Percentiles rank a stretch among this genome's conserved stretches.
These are phyloP conservation scores for Sporothrix brasiliensis DNA, from an alignment of 2,329 filamentous ascomycete genomes.

Conservation along the genomic window DNA sequence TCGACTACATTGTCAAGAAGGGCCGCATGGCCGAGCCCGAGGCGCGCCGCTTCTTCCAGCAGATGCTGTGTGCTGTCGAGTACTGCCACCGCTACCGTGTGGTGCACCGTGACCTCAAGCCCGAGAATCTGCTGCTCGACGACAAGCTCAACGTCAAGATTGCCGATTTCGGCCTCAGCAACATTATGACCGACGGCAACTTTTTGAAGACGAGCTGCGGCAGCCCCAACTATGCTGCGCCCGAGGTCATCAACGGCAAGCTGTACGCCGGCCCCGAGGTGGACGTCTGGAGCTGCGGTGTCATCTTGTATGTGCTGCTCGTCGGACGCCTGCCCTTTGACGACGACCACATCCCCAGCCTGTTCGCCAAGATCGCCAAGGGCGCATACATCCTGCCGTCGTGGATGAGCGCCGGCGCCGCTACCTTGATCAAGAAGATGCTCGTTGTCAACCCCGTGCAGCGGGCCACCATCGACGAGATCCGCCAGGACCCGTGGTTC, in stretches of 20 bases:
- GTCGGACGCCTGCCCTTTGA: slow-evolving; percentile 90
- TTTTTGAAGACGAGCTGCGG: slow-evolving; percentile 98
- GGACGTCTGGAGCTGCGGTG: slow-evolving; percentile 96
- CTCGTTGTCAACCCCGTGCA: slow-evolving; percentile 93
- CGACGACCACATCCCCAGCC: slow-evolving; percentile 94
- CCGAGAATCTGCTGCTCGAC: slow-evolving; percentile 93
- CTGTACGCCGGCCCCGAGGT: slow-evolving; percentile 96
- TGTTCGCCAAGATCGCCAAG: slow-evolving; percentile 97
- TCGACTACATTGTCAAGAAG: slow-evolving; percentile 96
- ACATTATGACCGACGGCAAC: slow-evolving; percentile 99
- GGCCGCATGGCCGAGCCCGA: slow-evolving; percentile 88
- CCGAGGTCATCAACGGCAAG: slow-evolving; percentile 97
- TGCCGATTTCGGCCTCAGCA: slow-evolving; percentile 96
- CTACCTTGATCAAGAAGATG: slow-evolving; percentile 85
- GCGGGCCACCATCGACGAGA: slow-evolving; percentile 90
- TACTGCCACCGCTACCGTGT: slow-evolving; percentile 99
- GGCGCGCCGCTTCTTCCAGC: slow-evolving; percentile 97
- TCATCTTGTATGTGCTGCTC: slow-evolving; percentile 83
- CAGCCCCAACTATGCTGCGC: slow-evolving; percentile 96
- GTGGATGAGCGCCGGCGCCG: slow-evolving; percentile 85
- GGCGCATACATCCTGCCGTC: slow-evolving; percentile 90
- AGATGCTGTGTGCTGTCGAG: slow-evolving; percentile 97
- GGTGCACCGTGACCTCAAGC: slow-evolving; percentile 95
- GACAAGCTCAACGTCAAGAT: slow-evolving; percentile 98
- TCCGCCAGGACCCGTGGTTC: slow-evolving; percentile 94